Base-by-base conservation (phyloP, 208 protist genomes). In the Crithidia thermophila region DNA sequence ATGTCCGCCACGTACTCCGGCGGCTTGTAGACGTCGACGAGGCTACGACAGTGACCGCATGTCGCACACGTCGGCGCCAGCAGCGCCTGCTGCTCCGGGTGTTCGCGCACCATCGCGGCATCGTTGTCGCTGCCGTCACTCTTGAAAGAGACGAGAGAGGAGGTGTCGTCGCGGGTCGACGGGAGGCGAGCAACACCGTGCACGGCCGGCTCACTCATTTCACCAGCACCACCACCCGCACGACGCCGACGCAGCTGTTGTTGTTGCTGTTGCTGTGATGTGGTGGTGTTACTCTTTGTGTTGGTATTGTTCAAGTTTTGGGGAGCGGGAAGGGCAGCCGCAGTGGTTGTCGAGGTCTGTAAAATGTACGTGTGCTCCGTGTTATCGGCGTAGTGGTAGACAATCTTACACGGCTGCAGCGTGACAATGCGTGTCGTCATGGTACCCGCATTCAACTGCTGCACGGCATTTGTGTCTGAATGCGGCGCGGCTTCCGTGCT, bases 361-460 rank as follows among this genome's bases (percentile, higher is more conserved):
- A 68, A 28, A 3, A 68, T 51, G 51, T 68, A 68, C 39, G 51
- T 59, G 50, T 60, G 62, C 18, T 7, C 16, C 4, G 62, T 60
- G 51, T 68, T 21, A 30, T 68, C 62, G 10, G 62, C 30, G 62
- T 68, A 68, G 36, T 59, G 21, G 40, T 68, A 68, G 8, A 59
- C 36, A 33, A 68, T 60, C 39, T 59, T 68, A 31, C 50, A 52
- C 7, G 62, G 62, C 62, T 67, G 60, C 60, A 67, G n/a, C 4
- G 34, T 59, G 25, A 58, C 47, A 5, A 67, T 45, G 4, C 39
- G 64, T 13, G 67, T 67, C 16, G 31, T 64, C 49, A 20, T 67
- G 31, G 61, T 72, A 34, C 45, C 34, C 34, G 61, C 57, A 21
- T n/a, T n/a, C n/a, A n/a, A n/a, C n/a, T n/a, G n/a, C n/a, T n/a